These are phyloP conservation scores for Delonix regia DNA, from an alignment of 306 rosid species.

Conservation along the genomic window DNA sequence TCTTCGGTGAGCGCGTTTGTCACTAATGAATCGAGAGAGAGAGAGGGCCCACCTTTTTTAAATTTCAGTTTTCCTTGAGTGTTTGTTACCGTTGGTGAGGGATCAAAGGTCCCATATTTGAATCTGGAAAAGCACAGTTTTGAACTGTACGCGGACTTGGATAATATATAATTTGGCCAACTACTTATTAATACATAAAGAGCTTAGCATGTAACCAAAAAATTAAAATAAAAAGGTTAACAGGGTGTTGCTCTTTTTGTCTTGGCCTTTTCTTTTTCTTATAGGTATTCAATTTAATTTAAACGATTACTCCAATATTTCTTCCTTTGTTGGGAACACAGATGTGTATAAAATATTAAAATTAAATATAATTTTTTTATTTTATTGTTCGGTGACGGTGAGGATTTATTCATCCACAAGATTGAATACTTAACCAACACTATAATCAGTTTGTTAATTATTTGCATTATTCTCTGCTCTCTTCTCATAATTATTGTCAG, in stretches of 20 bases:
- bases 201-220: background rate
- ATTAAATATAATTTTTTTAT: background rate
- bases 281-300: background rate
- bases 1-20: conserved; percentile 28
- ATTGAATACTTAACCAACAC: too few relatives aligned
- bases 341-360: background rate
- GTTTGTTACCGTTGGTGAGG: conserved; percentile 49
- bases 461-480: background rate
- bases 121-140: conserved; percentile 25
- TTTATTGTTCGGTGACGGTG: conserved; percentile 15
- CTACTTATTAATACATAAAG: background rate
- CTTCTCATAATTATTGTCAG: background rate
- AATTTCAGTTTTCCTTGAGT: conserved; percentile 34
- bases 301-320: background rate
- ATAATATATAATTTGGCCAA: too few relatives aligned
- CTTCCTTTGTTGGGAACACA: background rate
- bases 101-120: conserved; percentile 49
- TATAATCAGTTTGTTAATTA: background rate
- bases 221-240: too few relatives aligned
- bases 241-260: conserved; percentile 23
- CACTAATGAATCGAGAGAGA: background rate
- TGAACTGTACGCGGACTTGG: conserved; percentile 20
- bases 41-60: conserved; percentile 44
- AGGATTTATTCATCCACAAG: background rate
- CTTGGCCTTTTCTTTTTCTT: background rate